Base-by-base conservation (phyloP, 371 early-diverging fungal species). In the Blakeslea trispora region DNA sequence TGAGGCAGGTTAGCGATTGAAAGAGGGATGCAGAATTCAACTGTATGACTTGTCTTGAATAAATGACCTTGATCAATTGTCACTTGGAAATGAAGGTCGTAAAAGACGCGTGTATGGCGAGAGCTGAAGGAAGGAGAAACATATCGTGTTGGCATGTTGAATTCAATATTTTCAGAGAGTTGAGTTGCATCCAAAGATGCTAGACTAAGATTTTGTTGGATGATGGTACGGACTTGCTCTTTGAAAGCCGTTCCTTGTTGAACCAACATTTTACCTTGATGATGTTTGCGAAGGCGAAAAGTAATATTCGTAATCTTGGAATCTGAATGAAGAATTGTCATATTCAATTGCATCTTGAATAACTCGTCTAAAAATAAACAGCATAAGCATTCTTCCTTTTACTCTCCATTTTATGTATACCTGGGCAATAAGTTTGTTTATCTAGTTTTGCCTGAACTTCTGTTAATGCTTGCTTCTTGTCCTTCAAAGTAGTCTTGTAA, bases 121-220 rank as follows among this genome's bases (percentile, higher is more conserved):
- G 75, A 72, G 17, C 54, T 58, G 42, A 77, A 77, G 0, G 73
- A 70, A 1, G 78, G 78, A 3, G 75, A 74, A 10, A 77, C 78
- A 1, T 70, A 67, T 3, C 72, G 64, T 5, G 78, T 77, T 32
- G 78, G 78, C 17, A 77, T 57, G 47, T 66, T 53, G 55, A 77
- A 77, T 22, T 50, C 40, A 34, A 74, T 57, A 11, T 40, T 44
- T 31, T 66, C 57, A 8, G 66, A 69, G n/a, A 62, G 21, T 21
- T 59, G 57, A 17, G 59, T 51, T 15, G 31, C 11, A 50, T 45
- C 41, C 5, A 45, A 23, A 7, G 23, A 14, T 17, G 42, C 28
- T 1, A 56, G 18, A 1, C 32, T 19, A 9, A 60, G 54, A 6
- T 21, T 46, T 0, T 60, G 68, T 43, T 64, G 60, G 10, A 62